phyloP scores from a whole-genome alignment of 1,284 basidiomycete species.

The Boletellus deceptivus region DNA sequence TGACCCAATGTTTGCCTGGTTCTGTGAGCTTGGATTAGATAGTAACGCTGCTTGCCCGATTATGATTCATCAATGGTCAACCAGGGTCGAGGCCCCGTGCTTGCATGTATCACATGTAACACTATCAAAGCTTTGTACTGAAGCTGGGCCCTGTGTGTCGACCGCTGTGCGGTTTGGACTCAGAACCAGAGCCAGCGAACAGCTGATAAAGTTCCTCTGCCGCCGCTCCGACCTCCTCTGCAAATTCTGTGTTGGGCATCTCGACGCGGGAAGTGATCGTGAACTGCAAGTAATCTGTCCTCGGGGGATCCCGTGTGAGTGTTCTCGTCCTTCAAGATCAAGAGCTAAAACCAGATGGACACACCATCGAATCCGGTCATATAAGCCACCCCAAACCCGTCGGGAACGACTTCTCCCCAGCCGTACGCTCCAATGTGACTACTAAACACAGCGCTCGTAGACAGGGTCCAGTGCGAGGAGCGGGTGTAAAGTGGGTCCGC shows the following conservation, averaged over 20 bases:
- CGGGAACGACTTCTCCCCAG: constrained; percentile 83
- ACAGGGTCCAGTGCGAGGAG: constrained; percentile 70
- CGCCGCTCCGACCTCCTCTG: constrained; percentile 62
- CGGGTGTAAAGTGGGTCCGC: constrained; percentile 68
- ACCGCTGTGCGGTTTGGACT: not conserved
- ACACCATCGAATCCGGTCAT: constrained; percentile 71
- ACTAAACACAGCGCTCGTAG: constrained; percentile 86
- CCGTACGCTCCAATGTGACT: constrained; percentile 81
- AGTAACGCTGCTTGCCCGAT: not conserved
- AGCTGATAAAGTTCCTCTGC: constrained; percentile 63
- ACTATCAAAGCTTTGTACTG: constrained; percentile 18
- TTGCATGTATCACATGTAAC: no score
- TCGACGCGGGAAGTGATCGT: constrained; percentile 77
- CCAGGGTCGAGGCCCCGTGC: no score
- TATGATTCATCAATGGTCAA: no score
- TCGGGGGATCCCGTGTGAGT: constrained; percentile 1
- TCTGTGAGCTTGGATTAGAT: no score
- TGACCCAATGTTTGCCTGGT: not conserved
- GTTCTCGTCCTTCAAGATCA: not conserved
- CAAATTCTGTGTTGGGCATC: constrained; percentile 72
- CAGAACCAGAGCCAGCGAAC: constrained; percentile 29
- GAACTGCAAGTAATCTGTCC: constrained; percentile 70
- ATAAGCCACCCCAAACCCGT: constrained; percentile 79
- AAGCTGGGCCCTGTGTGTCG: not conserved
- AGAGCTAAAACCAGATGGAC: constrained; percentile 12